Evolutionary conservation across 345 rosid genomes (phyloP), one percentile per base, ranked within the genome.

Genomic region (Sisymbrium altissimum): DNA sequence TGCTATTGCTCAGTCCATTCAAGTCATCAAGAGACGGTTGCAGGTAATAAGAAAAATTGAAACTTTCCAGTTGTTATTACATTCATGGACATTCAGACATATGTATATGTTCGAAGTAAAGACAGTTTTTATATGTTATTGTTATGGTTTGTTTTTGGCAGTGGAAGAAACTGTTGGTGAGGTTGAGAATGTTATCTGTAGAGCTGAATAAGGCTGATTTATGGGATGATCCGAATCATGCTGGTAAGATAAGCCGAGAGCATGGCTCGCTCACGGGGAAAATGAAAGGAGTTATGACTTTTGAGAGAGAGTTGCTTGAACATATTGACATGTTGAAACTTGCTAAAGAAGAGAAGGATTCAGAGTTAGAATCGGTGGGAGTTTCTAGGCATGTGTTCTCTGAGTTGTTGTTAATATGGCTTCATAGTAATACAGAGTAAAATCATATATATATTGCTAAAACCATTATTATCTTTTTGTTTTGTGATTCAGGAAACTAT

Each of bases 321-420:
- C 92, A 95, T 69, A 87, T 95, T 78, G 97, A 95, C 83, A 88
- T 95, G 93, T 85, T 95, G 36, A 90, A 90, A 77, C 90, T 95
- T 71, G 97, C 97, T 60, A 87, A 84, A 21, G 99, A 92, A 66
- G 99, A 95, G 81, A 84, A 83, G 52, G 97, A 89, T 80, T 40
- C 84, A 57, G 97, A 95, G 79, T 73, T 95, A 88, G 93, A 92
- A 95, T 88, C 61, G 96, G 97, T 90, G 92, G 87, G 96, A 81
- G 60, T 76, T 64, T 70, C 38, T 93, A 88, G 91, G 96, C 97
- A 85, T 83, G 88, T 88, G 55, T 64, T 80, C 25, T 45, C 49
- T 10, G 29, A 71, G 38, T 52, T 53, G 19, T 8, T 19, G 14
- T 8, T 19, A 21, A 33, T 35, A 1, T 46, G 43, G 29, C 1